Evolutionary conservation across 2,329 filamentous ascomycete genomes (phyloP).

Genomic region (Ascomycota sp.): DNA sequence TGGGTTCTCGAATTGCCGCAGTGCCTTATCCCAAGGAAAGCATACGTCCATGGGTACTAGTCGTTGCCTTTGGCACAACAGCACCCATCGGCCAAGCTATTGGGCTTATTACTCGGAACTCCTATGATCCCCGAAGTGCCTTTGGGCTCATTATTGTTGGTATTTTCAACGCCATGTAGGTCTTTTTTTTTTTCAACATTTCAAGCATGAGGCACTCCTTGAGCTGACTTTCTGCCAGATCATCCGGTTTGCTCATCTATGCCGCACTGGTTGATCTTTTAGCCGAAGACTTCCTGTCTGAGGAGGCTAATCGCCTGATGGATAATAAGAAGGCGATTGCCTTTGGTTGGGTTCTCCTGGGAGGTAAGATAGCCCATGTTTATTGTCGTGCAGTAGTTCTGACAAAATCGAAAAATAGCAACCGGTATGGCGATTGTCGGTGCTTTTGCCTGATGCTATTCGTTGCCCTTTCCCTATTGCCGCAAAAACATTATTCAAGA

Average conservation of each 20-base stretch:
- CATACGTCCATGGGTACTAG: conserved; percentile 35
- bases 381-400: neutral
- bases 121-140: conserved; percentile 39
- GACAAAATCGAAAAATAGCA: conserved; percentile 1
- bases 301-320: conserved; percentile 27
- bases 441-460: conserved; percentile 9
- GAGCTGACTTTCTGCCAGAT: conserved; percentile 14
- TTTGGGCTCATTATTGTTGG: conserved; percentile 42
- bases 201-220: conserved; percentile 1
- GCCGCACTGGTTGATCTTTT: conserved; percentile 40
- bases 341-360: conserved; percentile 26
- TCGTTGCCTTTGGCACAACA: conserved; percentile 39
- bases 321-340: conserved; percentile 29
- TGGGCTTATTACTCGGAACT: conserved; percentile 30
- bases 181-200: conserved; percentile 2
- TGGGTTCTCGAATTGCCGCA: conserved; percentile 47
- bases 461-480: too few species aligned
- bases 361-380: conserved; percentile 17
- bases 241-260: conserved; percentile 37
- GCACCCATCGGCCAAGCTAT: conserved; percentile 43
- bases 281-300: conserved; percentile 41
- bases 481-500: too few species aligned
- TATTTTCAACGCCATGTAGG: conserved; percentile 40
- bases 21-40: conserved; percentile 36
- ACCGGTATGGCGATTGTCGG: conserved; percentile 7